phyloP scores from a whole-genome alignment of 805 yeast genomes.

The Candida ficus region DNA sequence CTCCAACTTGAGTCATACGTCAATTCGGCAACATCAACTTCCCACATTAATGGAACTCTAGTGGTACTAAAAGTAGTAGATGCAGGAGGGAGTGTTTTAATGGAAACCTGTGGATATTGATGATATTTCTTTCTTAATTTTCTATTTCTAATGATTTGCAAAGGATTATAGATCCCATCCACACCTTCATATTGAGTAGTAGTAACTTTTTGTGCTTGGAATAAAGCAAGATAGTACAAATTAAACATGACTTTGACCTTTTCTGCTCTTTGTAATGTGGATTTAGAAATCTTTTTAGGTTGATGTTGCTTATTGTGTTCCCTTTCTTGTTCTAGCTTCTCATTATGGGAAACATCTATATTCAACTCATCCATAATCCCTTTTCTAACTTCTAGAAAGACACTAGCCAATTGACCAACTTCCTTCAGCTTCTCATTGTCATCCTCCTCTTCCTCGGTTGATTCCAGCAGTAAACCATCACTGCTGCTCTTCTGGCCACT shows the following conservation, averaged over 20 bases:
- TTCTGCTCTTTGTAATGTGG: slow-evolving; percentile 42
- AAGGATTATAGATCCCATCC: slow-evolving; percentile 73
- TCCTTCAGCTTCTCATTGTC: slow-evolving; percentile 19
- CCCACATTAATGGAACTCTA: slow-evolving; percentile 52
- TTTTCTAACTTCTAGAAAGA: slow-evolving; percentile 38
- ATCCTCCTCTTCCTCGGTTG: not conserved
- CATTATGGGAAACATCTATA: slow-evolving; percentile 27
- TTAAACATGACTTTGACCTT: slow-evolving; percentile 38
- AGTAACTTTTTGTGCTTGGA: slow-evolving; percentile 16
- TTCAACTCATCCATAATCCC: slow-evolving; percentile 38
- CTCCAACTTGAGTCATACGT: slow-evolving; percentile 57
- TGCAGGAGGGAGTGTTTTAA: slow-evolving; percentile 53
- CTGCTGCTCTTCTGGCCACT: not conserved
- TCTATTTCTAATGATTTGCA: slow-evolving; percentile 76
- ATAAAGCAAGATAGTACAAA: slow-evolving; percentile 20
- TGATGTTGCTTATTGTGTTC: slow-evolving; percentile 9
- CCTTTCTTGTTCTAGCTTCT: slow-evolving; percentile 17
- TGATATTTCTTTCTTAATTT: slow-evolving; percentile 47
- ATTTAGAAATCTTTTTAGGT: slow-evolving; percentile 27
- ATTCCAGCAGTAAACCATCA: not conserved
- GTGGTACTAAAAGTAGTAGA: slow-evolving; percentile 55
- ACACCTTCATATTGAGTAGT: slow-evolving; percentile 33
- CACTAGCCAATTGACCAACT: slow-evolving; percentile 34
- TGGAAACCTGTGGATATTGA: slow-evolving; percentile 40
- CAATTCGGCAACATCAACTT: slow-evolving; percentile 55